These are phyloP conservation scores for Dendrothele bispora DNA, from an alignment of 768 basidiomycete genomes.

Conservation along the genomic window DNA sequence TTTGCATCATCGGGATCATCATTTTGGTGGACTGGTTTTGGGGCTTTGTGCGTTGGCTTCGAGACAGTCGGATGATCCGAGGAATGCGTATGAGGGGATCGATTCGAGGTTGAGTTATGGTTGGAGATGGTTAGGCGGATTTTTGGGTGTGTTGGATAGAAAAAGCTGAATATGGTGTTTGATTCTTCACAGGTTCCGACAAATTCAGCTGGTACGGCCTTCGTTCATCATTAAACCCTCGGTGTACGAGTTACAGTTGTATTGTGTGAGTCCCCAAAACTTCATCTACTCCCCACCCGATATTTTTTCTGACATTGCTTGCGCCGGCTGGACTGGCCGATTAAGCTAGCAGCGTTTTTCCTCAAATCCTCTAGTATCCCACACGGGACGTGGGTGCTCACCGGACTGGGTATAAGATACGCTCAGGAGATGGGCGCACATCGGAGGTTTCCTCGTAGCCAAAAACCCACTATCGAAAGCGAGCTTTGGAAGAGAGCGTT, in stretches of 20 bases:
- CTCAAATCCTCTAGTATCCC: slow-evolving; percentile 47
- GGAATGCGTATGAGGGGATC: slow-evolving; percentile 26
- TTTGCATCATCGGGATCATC: slow-evolving; percentile 35
- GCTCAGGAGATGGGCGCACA: slow-evolving; percentile 64
- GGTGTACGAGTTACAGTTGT: slow-evolving; percentile 59
- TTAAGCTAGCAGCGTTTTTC: too few relatives aligned
- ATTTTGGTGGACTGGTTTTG: slow-evolving; percentile 47
- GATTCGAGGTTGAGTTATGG: too few relatives aligned
- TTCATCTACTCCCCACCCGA: too few relatives aligned
- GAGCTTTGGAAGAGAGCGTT: slow-evolving; percentile 64
- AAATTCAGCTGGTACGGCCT: slow-evolving; percentile 51
- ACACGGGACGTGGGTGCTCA: slow-evolving; percentile 54
- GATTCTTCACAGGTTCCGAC: too few relatives aligned
- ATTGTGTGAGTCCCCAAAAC: slow-evolving; percentile 38
- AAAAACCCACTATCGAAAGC: slow-evolving; percentile 39
- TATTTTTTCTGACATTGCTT: too few relatives aligned
- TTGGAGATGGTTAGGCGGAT: too few relatives aligned
- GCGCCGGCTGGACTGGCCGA: too few relatives aligned
- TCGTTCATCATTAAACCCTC: slow-evolving; percentile 40
- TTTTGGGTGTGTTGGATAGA: slow-evolving; percentile 38
- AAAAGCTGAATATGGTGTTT: too few relatives aligned
- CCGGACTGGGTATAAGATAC: slow-evolving; percentile 54
- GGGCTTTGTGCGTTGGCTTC: slow-evolving; percentile 53
- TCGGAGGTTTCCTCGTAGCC: slow-evolving; percentile 32
- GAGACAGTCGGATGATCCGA: slow-evolving; percentile 39